These are phyloP conservation scores for Sapria himalayana DNA, from an alignment of 345 rosid genomes.

Conservation along the genomic window DNA sequence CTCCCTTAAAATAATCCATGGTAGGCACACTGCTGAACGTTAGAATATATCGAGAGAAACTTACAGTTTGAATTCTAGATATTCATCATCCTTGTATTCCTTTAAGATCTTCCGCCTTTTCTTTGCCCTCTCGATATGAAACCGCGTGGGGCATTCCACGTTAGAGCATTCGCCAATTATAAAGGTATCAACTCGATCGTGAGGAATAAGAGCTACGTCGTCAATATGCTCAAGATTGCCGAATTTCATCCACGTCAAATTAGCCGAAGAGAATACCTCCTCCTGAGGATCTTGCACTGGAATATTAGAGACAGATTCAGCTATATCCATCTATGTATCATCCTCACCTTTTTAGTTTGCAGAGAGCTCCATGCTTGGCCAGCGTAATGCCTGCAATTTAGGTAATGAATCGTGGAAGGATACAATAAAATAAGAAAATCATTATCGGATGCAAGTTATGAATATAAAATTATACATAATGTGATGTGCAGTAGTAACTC, in stretches of 20 bases:
- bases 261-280: constrained; percentile 56
- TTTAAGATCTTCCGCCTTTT: constrained; percentile 52
- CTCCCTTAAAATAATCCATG: too few relatives aligned
- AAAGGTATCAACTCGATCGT: constrained; percentile 42
- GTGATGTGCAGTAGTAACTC: too few relatives aligned
- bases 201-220: constrained; percentile 61
- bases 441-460: too few relatives aligned
- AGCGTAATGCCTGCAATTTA: too few relatives aligned
- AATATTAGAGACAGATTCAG: constrained; percentile 32
- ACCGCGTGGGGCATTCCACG: constrained; percentile 57
- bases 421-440: too few relatives aligned
- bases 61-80: constrained; percentile 65
- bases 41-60: constrained; percentile 11
- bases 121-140: constrained; percentile 80
- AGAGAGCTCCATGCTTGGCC: too few relatives aligned
- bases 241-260: constrained; percentile 62
- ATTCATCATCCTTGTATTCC: constrained; percentile 58
- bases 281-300: constrained; percentile 48
- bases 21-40: too few relatives aligned
- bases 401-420: too few relatives aligned
- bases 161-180: constrained; percentile 78
- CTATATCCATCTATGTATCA: constrained; percentile 22
- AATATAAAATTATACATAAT: too few relatives aligned
- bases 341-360: too few relatives aligned
- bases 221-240: constrained; percentile 65